A percentile compares a stretch with the other conserved stretches of the same genome.
Conservation (phyloP, 2,329 filamentous ascomycete species). For the Ophiocordyceps unilateralis region DNA sequence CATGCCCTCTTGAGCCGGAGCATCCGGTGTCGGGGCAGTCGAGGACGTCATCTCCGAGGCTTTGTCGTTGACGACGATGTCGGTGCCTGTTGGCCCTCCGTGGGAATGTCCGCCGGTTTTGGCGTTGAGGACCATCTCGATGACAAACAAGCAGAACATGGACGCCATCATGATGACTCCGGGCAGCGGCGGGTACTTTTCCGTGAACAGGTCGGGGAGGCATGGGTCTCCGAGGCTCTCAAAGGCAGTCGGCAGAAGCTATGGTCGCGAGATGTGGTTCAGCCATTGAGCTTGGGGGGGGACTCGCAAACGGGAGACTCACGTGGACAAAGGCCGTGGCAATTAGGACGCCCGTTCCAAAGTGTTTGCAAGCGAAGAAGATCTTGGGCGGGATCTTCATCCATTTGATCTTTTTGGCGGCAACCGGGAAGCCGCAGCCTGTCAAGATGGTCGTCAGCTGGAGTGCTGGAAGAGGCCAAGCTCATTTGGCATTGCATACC, state of each 20-base stretch:
- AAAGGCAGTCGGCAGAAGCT: slow-evolving; percentile 44
- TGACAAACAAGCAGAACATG: slow-evolving; percentile 42
- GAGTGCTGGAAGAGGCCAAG: not conserved
- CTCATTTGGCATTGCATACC: slow-evolving; percentile 4
- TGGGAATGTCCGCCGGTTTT: slow-evolving; percentile 43
- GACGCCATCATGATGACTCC: slow-evolving; percentile 49
- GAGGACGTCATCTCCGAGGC: not conserved
- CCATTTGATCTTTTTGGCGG: slow-evolving; percentile 37
- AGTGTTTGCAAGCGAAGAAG: slow-evolving; percentile 48
- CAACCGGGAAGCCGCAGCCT: slow-evolving; percentile 34
- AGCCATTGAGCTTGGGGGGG: no score
- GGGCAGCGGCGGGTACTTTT: slow-evolving; percentile 41
- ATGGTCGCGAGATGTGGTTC: not conserved
- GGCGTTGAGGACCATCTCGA: slow-evolving; percentile 43
- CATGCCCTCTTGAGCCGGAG: slow-evolving; percentile 5
- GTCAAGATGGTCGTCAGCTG: not conserved
- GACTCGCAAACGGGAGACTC: slow-evolving; percentile 5
- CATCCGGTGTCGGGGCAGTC: slow-evolving; percentile 7
- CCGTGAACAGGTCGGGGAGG: slow-evolving; percentile 41
- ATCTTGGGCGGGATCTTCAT: slow-evolving; percentile 37
- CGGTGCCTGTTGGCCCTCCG: slow-evolving; percentile 32
- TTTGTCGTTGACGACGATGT: not conserved
- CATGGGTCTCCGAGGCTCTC: slow-evolving; percentile 32
- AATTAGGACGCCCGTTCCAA: slow-evolving; percentile 54
- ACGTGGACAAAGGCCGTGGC: slow-evolving; percentile 60